Evolutionary conservation across 1,284 basidiomycete species (phyloP).

Genomic region (Golubevia pallescens): DNA sequence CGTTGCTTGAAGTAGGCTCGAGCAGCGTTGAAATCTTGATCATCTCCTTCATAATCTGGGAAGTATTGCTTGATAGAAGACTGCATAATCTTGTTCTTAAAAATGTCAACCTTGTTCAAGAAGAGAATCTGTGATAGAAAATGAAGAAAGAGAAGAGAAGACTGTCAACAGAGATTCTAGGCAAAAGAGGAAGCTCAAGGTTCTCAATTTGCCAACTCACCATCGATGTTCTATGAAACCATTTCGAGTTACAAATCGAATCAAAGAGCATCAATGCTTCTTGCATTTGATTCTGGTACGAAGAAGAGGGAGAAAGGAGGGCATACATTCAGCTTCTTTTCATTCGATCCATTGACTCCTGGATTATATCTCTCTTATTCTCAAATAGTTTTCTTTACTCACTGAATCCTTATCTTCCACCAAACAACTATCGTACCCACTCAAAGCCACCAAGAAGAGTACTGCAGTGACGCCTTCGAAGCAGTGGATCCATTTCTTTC

Average conservation of each 20-base stretch:
- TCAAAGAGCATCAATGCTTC: slow-evolving; percentile 95
- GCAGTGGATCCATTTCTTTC: slow-evolving; percentile 73
- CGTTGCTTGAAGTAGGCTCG: slow-evolving; percentile 88
- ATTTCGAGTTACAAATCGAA: slow-evolving; percentile 92
- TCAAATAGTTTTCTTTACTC: slow-evolving; percentile 54
- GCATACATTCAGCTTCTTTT: neutral
- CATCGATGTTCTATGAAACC: slow-evolving; percentile 90
- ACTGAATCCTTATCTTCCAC: slow-evolving; percentile 91
- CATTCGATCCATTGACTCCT: neutral
- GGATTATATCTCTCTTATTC: neutral
- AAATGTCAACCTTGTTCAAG: slow-evolving; percentile 72
- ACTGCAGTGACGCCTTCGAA: slow-evolving; percentile 74
- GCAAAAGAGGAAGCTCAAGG: slow-evolving; percentile 2
- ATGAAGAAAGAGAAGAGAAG: slow-evolving; percentile 9
- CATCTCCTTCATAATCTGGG: slow-evolving; percentile 59
- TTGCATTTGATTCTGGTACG: slow-evolving; percentile 85
- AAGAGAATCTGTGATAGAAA: slow-evolving; percentile 74
- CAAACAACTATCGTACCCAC: slow-evolving; percentile 88
- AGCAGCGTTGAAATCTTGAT: slow-evolving; percentile 74
- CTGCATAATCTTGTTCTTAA: slow-evolving; percentile 78
- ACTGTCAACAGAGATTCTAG: slow-evolving; percentile 11
- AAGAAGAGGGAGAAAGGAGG: neutral
- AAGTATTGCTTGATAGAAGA: slow-evolving; percentile 83
- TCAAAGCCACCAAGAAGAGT: slow-evolving; percentile 82
- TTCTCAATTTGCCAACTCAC: slow-evolving; percentile 67